Base-by-base conservation (phyloP, 306 rosid species). In the Spatholobus suberectus region DNA sequence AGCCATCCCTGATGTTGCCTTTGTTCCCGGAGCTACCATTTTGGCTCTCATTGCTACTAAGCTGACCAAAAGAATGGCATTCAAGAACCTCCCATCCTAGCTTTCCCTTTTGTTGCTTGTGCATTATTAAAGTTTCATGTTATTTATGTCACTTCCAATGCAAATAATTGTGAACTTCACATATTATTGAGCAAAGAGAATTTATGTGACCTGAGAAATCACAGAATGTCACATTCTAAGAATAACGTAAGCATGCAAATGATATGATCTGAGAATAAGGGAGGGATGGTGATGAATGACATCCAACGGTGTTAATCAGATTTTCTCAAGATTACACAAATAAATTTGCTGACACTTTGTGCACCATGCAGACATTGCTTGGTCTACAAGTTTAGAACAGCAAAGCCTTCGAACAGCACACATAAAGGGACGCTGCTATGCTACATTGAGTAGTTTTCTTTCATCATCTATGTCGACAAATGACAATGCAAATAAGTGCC, bases 1-100 rank as follows among this genome's bases (percentile, higher is more conserved):
- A 82, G 65, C 75, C 83, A 71, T 90, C 35, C 94, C 94, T 14
- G 94, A 90, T 40, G 88, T 85, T 65, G 9, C 87, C 6, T 89
- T 93, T 69, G 93, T 90, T 34, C 96, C 96, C 12, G 21, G 89
- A 0, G 85, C 78, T 6, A 91, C 96, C 0, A 75, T 89, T 18
- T 14, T 84, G 35, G 87, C 90, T 63, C 90, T 93, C 73, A 63
- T 87, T 38, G 82, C 78, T 65, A 88, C 81, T 5, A 91, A 86
- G 82, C 8, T 89, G 62, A 79, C 87, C 63, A 87, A 67, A 71
- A 93, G 84, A 75, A 13, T 88, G 79, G 58, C 89, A 44, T 62
- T 74, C 86, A 73, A 59, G 35, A 54, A 77, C 10, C 38, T 26
- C 8, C 24, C 71, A 14, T 20, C 82, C 20, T 57, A 68, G 29